Conservation (phyloP, 1,284 basidiomycete species). For the Polyporus tsugae region DNA sequence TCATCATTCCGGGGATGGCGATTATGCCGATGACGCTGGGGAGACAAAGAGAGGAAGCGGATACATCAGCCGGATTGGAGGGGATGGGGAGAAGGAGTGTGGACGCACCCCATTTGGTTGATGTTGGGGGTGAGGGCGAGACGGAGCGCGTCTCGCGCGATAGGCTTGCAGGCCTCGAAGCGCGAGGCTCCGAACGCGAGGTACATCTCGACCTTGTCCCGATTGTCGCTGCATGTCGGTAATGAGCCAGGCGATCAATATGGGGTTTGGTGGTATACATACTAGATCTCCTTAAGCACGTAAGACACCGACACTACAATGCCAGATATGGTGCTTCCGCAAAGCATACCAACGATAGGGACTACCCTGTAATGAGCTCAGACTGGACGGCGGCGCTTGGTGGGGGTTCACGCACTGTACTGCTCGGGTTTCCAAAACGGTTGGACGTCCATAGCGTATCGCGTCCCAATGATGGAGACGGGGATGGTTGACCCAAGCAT, state of each 20-base stretch:
- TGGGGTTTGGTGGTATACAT: constrained; percentile 35
- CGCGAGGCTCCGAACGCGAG: constrained; percentile 85
- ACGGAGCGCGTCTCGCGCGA: constrained; percentile 79
- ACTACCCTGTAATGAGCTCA: constrained; percentile 53
- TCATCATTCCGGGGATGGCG: constrained; percentile 85
- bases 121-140: constrained; percentile 82
- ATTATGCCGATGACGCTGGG: constrained; percentile 83
- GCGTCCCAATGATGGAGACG: constrained; percentile 78
- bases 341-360: constrained; percentile 89
- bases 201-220: constrained; percentile 84
- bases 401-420: constrained; percentile 61
- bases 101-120: constrained; percentile 81
- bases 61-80: neutral
- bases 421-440: constrained; percentile 87
- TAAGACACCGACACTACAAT: constrained; percentile 75
- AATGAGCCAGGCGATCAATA: neutral
- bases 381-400: neutral
- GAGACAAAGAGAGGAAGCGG: neutral
- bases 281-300: constrained; percentile 74
- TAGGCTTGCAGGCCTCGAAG: constrained; percentile 81
- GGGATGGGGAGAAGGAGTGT: neutral
- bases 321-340: constrained; percentile 80
- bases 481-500: constrained; percentile 84
- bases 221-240: constrained; percentile 65
- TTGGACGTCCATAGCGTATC: constrained; percentile 78